These are phyloP conservation scores for Pseudogymnoascus sp. DNA, from an alignment of 2,329 filamentous ascomycete species.

Conservation along the genomic window DNA sequence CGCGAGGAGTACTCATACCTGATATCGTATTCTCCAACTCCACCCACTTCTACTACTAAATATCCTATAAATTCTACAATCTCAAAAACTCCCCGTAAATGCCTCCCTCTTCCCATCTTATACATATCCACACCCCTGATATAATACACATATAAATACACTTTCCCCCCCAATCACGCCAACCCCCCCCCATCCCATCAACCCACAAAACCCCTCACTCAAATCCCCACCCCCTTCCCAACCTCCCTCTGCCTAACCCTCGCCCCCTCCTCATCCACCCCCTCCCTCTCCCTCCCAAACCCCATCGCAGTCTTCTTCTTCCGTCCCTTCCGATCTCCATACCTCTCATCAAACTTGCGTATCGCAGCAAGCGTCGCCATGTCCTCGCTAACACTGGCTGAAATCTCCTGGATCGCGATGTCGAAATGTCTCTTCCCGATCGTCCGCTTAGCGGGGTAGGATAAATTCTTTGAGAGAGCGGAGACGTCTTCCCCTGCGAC, in stretches of 20 bases:
- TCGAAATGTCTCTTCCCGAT: conserved; percentile 70
- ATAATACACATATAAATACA: background rate
- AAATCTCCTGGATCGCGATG: conserved; percentile 78
- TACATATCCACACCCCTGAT: background rate
- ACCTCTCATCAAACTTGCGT: conserved; percentile 91
- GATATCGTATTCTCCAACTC: background rate
- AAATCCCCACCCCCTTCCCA: background rate
- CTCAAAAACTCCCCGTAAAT: background rate
- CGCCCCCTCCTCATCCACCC: conserved; percentile 37
- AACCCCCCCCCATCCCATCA: too few relatives aligned
- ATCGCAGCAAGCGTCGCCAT: conserved; percentile 83
- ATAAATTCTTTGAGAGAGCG: conserved; percentile 33
- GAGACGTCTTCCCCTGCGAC: conserved; percentile 25
- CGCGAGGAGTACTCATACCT: background rate
- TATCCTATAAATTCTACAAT: background rate
- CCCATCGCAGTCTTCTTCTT: conserved; percentile 52
- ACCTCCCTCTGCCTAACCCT: conserved; percentile 29
- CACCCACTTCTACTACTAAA: background rate
- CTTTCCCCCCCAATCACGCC: background rate
- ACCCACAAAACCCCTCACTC: background rate
- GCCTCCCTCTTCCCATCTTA: background rate
- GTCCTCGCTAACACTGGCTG: conserved; percentile 86
- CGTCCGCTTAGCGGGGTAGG: conserved; percentile 60
- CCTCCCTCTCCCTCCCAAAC: conserved; percentile 38
- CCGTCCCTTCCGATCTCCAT: conserved; percentile 69